Evolutionary conservation across 345 rosid species (phyloP).

Genomic region (Eucalyptus virginea): DNA sequence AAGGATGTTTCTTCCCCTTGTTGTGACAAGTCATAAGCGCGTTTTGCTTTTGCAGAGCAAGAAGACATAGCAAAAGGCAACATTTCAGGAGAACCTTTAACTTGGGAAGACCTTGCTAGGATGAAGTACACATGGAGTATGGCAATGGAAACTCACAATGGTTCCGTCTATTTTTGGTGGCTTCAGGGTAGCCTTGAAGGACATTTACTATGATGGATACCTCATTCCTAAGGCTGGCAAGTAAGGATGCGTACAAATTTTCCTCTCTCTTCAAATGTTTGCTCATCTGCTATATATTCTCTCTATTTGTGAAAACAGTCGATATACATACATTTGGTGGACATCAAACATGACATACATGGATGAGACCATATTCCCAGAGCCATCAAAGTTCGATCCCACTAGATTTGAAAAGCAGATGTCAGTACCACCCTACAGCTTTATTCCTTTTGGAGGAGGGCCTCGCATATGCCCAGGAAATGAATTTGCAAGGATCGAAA

Average conservation of each 20-base stretch:
- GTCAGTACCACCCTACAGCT: constrained; percentile 8
- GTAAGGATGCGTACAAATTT: neutral
- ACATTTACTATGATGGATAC: constrained; percentile 8
- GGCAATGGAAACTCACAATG: constrained; percentile 25
- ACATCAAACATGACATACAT: constrained; percentile 14
- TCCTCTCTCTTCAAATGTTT: neutral
- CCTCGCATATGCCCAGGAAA: constrained; percentile 48
- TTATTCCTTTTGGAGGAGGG: constrained; percentile 27
- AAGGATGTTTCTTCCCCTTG: neutral
- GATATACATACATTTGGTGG: neutral
- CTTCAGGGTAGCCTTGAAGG: neutral
- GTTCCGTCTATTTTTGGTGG: neutral
- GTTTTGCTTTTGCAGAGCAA: constrained; percentile 21
- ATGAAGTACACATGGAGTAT: constrained; percentile 32
- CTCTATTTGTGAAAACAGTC: neutral
- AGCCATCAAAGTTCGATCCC: constrained; percentile 13
- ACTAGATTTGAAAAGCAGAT: constrained; percentile 10
- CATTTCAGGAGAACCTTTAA: neutral
- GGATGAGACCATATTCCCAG: constrained; percentile 10
- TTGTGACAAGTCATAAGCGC: neutral
- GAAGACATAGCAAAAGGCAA: constrained; percentile 4
- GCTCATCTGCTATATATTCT: neutral
- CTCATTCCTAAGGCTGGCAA: constrained; percentile 26
- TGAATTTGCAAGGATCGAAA: constrained; percentile 41
- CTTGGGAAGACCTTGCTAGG: constrained; percentile 20